Conservation (phyloP, 2,329 filamentous ascomycete species). For the Madurella fahalii region DNA sequence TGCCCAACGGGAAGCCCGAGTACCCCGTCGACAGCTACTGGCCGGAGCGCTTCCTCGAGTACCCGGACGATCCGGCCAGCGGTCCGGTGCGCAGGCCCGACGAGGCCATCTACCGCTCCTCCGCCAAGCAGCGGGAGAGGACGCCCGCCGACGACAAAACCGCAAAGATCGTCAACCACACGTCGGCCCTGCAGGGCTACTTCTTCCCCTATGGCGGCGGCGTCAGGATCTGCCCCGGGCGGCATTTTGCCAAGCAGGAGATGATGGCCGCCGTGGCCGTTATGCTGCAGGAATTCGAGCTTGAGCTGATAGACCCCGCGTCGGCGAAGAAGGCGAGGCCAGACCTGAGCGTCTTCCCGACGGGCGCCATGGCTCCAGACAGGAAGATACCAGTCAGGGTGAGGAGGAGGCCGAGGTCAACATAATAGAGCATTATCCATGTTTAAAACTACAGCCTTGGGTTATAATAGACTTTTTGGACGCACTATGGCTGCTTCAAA, state of each 20-base stretch:
- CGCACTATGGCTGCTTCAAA: background rate
- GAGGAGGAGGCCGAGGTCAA: constrained; percentile 3
- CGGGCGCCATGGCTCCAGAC: constrained; percentile 14
- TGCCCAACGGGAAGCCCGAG: constrained; percentile 16
- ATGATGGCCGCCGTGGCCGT: constrained; percentile 15
- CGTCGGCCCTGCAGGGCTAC: constrained; percentile 9
- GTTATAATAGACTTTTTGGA: too few relatives aligned
- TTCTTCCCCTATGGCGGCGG: constrained; percentile 23
- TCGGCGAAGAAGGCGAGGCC: constrained; percentile 5
- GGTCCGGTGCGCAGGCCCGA: constrained; percentile 25
- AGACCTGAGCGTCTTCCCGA: constrained; percentile 11
- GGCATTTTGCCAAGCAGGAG: constrained; percentile 20
- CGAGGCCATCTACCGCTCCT: constrained; percentile 11
- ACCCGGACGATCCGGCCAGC: constrained; percentile 27
- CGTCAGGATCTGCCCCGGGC: constrained; percentile 20
- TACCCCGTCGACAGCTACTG: constrained; percentile 32
- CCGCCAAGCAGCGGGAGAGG: background rate
- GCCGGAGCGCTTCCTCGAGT: constrained; percentile 34
- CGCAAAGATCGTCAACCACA: constrained; percentile 15
- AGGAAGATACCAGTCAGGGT: constrained; percentile 12
- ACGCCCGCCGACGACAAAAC: constrained; percentile 14
- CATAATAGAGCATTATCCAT: too few relatives aligned
- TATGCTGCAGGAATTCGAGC: constrained; percentile 18
- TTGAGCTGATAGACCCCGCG: constrained; percentile 14
- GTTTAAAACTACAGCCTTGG: too few relatives aligned